These are phyloP conservation scores for Candida berthetii DNA, from an alignment of 805 yeast species.

Conservation along the genomic window DNA sequence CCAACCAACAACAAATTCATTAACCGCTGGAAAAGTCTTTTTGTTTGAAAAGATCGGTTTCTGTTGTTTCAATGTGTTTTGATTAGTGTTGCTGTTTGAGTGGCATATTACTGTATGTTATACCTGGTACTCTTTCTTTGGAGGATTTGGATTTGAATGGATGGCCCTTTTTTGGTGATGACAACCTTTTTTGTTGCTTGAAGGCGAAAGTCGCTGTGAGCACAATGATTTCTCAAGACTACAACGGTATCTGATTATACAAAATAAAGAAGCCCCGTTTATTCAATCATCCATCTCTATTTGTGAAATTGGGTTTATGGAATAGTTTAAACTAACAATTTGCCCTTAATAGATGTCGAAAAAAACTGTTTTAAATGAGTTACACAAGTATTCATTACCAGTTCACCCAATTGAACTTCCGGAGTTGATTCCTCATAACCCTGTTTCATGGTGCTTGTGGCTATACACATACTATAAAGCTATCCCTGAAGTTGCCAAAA, in stretches of 20 bases:
- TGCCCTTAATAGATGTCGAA: conserved; percentile 23
- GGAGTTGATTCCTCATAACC: conserved; percentile 54
- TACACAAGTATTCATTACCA: conserved; percentile 54
- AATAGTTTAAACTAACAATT: neutral
- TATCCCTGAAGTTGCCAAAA: conserved; percentile 10
- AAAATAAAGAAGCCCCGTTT: conserved; percentile 2
- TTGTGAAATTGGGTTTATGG: neutral
- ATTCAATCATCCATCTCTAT: neutral
- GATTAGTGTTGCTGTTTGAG: neutral
- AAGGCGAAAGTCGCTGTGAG: conserved; percentile 50
- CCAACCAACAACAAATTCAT: too few species aligned
- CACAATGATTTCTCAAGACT: conserved; percentile 81
- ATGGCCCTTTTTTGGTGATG: conserved; percentile 23
- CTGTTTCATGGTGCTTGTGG: conserved; percentile 54
- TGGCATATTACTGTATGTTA: neutral
- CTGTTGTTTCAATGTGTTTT: neutral
- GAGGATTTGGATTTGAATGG: too few species aligned
- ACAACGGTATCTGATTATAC: conserved; percentile 88
- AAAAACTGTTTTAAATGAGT: conserved; percentile 18
- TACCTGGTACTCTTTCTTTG: neutral
- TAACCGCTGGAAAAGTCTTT: too few species aligned
- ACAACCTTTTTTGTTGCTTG: conserved; percentile 32
- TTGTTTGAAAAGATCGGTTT: too few species aligned
- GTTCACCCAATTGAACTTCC: conserved; percentile 45
- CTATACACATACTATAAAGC: conserved; percentile 25